Evolutionary conservation across 2,329 filamentous ascomycete species (phyloP), one percentile per base, ranked within the genome.

Genomic region (Colletotrichum falcatum): DNA sequence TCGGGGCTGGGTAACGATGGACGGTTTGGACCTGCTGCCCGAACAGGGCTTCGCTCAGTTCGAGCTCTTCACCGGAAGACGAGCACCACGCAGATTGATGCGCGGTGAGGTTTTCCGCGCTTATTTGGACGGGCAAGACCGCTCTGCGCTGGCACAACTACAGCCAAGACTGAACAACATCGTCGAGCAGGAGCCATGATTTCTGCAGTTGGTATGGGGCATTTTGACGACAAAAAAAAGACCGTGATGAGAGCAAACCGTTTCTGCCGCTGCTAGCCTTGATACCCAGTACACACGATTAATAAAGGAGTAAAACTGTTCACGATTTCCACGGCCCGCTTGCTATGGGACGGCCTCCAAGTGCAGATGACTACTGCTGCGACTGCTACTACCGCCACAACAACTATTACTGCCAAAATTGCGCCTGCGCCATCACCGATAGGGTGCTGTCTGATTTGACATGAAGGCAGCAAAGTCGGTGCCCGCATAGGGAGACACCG

Each of bases 21-120:
- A 94, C 75, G 92, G 92, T 0, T 82, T 95, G 16, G 92, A 95
- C 74, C 85, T 94, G 56, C 80, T 95, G 18, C 91, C 91, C 0
- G 93, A 95, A 77, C 92, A 95, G 77, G 93, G 91, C 0, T 93
- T 93, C 79, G 92, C 92, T 1, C 92, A 95, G 75, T 95, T 95
- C 76, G 93, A 95, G 79, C 80, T 95, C 2, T 94, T 95, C 77
- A 94, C 92, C 0, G 92, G 92, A 0, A 85, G 91, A 61, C 86
- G 90, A 74, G 91, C 91, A 12, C 91, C 91, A 9, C 86, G 92
- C 33, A 83, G 88, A 54, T 79, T 92, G 46, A 95, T 95, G 92
- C 87, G 91, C 71, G 83, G 88, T 51, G 90, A 90, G 74, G 89
- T 92, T 16, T 81, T 87, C 66, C 77, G 78, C 61, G 81, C 84